Base-by-base conservation (phyloP, 2,329 filamentous ascomycete species). In the Hypoxylon sp. region DNA sequence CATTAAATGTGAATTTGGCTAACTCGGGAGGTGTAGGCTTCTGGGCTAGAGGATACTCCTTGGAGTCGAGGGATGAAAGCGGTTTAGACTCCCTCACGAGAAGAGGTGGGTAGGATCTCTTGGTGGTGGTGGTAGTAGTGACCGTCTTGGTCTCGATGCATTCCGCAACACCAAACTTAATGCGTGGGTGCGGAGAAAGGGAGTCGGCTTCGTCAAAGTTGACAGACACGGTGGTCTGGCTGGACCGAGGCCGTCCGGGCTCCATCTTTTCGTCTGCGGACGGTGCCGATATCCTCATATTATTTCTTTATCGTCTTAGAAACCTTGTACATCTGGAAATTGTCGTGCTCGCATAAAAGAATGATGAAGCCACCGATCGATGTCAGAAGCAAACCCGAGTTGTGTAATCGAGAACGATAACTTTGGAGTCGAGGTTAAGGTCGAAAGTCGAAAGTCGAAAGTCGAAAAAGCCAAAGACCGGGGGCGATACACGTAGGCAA, bases 71-170 rank as follows among this genome's bases (percentile, higher is more conserved):
- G 59, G 90, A 87, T 65, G 87, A 84, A 35, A 94, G 86, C 56
- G 90, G 88, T 58, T 88, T 88, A 24, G 93, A 91, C 65, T 92
- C 88, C 71, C 89, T 90, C 72, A 97, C 89, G 62, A 93, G 85
- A 64, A 98, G 84, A n/a, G 94, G 94, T 51, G 95, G 94, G 72
- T 96, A 97, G 80, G 81, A 93, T 86, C 79, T 90, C 71, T 94
- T 93, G 1, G 94, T 97, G 0, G 94, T 97, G 0, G 94, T 98
- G 0, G 94, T 98, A 0, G 95, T 98, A 1, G 94, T 97, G 69
- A 97, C 89, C 10, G 88, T 91, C 78, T 88, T 90, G 14, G 88
- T 91, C 80, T 91, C 89, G 75, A 91, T 87, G 72, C 88, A 90
- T 74, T 91, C 88, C 67, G 87, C 87, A 51, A 91, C 82, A 70